phyloP scores from a whole-genome alignment of 2,329 filamentous ascomycete species.

The Colletotrichum liriopes region DNA sequence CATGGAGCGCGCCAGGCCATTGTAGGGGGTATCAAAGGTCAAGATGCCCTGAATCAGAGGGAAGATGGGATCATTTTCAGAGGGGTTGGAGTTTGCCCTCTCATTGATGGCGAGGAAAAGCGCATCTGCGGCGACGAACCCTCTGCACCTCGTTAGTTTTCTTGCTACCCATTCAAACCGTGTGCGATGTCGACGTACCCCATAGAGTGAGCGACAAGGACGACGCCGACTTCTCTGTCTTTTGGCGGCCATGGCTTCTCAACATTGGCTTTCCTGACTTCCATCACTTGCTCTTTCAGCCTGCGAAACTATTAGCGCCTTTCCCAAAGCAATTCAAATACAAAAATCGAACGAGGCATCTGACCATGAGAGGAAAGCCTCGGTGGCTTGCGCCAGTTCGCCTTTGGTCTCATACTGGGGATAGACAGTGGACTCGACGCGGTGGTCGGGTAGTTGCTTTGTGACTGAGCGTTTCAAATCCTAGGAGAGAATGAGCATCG shows the following conservation, averaged over 20 bases:
- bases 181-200: conserved; percentile 59
- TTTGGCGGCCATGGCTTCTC: conserved; percentile 83
- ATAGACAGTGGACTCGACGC: conserved; percentile 75
- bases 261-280: conserved; percentile 79
- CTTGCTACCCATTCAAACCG: rapidly evolving
- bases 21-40: conserved; percentile 89
- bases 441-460: conserved; percentile 72
- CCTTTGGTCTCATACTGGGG: conserved; percentile 82
- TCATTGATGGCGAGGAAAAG: conserved; percentile 82
- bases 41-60: conserved; percentile 86
- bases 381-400: conserved; percentile 69
- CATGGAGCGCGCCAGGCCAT: conserved; percentile 74
- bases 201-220: conserved; percentile 89
- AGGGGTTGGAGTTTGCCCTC: conserved; percentile 60
- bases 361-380: conserved; percentile 64
- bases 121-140: conserved; percentile 87
- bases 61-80: conserved; percentile 71
- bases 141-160: conserved; percentile 59
- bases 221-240: conserved; percentile 84
- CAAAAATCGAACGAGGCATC: background rate
- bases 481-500: conserved; percentile 38
- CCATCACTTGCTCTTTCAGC: conserved; percentile 86
- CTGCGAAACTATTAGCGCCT: conserved; percentile 55
- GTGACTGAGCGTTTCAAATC: conserved; percentile 73
- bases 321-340: background rate